Percentiles rank a stretch among this genome's conserved stretches.
Evolutionary conservation across 257 asterid species (phyloP).

Genomic region (Solanum piurae): DNA sequence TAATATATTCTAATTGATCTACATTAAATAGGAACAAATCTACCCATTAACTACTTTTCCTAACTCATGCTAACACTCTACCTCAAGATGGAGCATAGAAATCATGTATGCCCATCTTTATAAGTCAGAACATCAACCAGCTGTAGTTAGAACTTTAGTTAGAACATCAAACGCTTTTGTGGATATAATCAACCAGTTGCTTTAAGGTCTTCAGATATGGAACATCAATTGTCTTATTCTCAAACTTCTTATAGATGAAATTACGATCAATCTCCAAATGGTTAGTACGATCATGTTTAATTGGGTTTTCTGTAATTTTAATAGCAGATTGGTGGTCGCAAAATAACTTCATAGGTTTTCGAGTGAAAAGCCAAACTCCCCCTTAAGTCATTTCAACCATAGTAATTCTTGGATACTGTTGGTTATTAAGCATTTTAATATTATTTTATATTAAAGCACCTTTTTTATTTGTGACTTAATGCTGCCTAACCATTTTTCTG

Average conservation of each 20-base stretch:
- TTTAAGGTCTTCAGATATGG: neutral
- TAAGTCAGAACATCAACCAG: too few species aligned
- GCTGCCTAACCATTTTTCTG: too few species aligned
- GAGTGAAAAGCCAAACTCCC: neutral
- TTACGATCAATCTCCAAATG: neutral
- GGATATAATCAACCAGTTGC: neutral
- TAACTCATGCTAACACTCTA: neutral
- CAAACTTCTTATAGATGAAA: neutral
- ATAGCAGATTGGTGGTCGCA: neutral
- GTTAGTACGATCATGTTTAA: neutral
- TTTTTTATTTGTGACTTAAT: too few species aligned
- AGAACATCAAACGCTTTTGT: neutral
- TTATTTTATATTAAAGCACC: too few species aligned
- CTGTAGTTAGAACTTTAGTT: too few species aligned
- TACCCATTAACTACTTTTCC: neutral
- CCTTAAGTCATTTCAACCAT: neutral
- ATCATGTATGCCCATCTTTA: neutral
- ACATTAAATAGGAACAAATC: neutral
- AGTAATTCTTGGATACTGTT: neutral
- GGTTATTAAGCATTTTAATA: too few species aligned
- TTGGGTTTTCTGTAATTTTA: neutral
- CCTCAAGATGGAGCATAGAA: neutral
- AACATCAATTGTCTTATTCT: neutral
- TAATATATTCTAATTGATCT: neutral
- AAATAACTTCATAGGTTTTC: neutral